phyloP scores from a whole-genome alignment of 768 basidiomycete species.

The Boletus huronensis region DNA sequence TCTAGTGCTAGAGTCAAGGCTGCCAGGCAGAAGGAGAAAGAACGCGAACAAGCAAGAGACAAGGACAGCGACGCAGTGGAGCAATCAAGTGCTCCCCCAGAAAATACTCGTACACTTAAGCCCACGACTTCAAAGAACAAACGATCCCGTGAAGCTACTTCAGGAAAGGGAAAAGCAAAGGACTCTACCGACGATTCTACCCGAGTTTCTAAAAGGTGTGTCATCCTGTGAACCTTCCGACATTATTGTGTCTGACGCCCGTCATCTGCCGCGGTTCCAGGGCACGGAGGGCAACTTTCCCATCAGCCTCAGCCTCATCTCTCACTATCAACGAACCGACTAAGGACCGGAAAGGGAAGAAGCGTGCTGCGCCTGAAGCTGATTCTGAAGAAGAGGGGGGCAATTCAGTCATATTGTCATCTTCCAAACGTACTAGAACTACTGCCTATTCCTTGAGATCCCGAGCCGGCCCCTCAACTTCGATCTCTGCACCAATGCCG shows the following conservation, averaged over 20 bases:
- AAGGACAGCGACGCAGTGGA: conserved; percentile 51
- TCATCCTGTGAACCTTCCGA: conserved; percentile 31
- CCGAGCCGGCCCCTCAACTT: conserved; percentile 39
- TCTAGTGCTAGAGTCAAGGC: conserved; percentile 75
- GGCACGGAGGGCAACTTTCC: conserved; percentile 56
- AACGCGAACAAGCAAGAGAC: conserved; percentile 50
- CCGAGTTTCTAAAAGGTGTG: conserved; percentile 63
- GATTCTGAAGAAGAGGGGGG: conserved; percentile 63
- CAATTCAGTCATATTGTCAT: conserved; percentile 41
- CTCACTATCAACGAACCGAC: conserved; percentile 74
- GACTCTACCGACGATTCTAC: conserved; percentile 51
- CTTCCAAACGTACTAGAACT: conserved; percentile 62
- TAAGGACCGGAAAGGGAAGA: conserved; percentile 86
- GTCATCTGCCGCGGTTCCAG: conserved; percentile 40
- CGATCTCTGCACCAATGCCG: conserved; percentile 57
- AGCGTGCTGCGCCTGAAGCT: conserved; percentile 76
- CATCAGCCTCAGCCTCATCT: conserved; percentile 36
- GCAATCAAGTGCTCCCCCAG: conserved; percentile 38
- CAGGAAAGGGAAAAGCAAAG: conserved; percentile 62
- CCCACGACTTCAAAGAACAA: conserved; percentile 40
- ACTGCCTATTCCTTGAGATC: conserved; percentile 69
- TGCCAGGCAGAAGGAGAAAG: conserved; percentile 63
- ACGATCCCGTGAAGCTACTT: conserved; percentile 48
- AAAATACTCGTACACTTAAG: conserved; percentile 43
- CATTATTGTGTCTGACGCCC: conserved; percentile 23